Conservation (phyloP, 495 filamentous ascomycete genomes). For the Beverwykella pulmonaria region DNA sequence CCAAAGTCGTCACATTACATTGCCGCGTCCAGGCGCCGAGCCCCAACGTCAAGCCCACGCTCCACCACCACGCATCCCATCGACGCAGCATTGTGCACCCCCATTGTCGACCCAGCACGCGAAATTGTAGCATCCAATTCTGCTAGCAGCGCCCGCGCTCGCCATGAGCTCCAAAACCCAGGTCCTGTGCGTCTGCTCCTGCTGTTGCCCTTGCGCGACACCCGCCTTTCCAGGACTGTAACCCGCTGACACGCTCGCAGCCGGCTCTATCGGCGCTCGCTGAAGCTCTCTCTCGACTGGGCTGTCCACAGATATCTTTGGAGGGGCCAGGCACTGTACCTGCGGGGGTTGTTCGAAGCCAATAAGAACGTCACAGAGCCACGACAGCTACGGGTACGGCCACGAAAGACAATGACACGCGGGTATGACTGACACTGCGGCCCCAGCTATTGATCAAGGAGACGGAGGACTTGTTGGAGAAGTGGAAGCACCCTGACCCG, state of each 20-base stretch:
- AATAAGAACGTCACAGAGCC: constrained; percentile 86
- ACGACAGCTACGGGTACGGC: constrained; percentile 77
- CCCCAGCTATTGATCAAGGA: constrained; percentile 75
- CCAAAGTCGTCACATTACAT: background rate
- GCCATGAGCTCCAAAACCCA: constrained; percentile 26
- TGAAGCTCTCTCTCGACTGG: constrained; percentile 96
- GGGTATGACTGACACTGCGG: constrained; percentile 10
- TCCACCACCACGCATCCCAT: background rate
- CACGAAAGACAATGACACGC: background rate
- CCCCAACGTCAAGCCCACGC: constrained; percentile 19
- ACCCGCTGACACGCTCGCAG: constrained; percentile 53
- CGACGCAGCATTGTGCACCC: constrained; percentile 1
- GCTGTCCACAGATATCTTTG: constrained; percentile 85
- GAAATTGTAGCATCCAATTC: background rate
- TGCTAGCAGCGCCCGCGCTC: background rate
- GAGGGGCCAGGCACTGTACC: constrained; percentile 94
- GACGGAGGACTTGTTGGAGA: constrained; percentile 83
- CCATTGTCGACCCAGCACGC: background rate
- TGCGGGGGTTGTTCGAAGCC: constrained; percentile 91
- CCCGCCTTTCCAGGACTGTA: background rate
- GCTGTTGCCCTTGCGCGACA: constrained; percentile 5
- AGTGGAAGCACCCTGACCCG: constrained; percentile 97
- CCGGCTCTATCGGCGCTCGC: constrained; percentile 86
- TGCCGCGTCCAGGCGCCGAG: constrained; percentile 22
- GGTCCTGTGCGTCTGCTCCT: constrained; percentile 25